These are phyloP conservation scores for Geoglossum cookeanum DNA, from an alignment of 2,329 filamentous ascomycete species.

Conservation along the genomic window DNA sequence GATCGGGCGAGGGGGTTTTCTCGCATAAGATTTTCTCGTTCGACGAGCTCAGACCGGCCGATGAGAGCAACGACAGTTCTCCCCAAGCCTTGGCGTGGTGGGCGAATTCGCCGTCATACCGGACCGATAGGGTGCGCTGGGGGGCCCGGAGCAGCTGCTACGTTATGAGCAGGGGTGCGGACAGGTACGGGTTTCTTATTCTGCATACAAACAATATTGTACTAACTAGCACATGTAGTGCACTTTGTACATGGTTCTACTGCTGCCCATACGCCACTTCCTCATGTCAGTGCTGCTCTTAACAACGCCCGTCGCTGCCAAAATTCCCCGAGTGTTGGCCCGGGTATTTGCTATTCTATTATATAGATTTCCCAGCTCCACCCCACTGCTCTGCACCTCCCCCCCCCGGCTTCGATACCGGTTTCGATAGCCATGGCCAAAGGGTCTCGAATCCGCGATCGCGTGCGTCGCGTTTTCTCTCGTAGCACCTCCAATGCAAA, in stretches of 20 bases:
- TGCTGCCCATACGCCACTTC: not conserved
- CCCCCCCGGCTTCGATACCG: not conserved
- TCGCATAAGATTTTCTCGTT: not conserved
- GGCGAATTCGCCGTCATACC: too few species aligned
- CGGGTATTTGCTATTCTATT: not conserved
- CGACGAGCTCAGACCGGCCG: not conserved
- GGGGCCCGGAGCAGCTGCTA: too few species aligned
- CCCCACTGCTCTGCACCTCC: not conserved
- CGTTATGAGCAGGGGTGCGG: too few species aligned
- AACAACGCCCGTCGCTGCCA: not conserved
- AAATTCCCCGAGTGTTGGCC: not conserved
- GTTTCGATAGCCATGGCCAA: not conserved
- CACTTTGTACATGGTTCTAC: not conserved
- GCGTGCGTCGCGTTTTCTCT: conserved; percentile 2
- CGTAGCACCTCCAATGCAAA: not conserved
- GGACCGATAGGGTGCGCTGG: too few species aligned
- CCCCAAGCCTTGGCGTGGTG: too few species aligned
- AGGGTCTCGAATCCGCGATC: conserved; percentile 1
- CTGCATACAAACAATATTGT: too few species aligned
- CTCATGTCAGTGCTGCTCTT: not conserved
- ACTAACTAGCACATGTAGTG: not conserved
- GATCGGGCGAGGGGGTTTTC: too few species aligned
- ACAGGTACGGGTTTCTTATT: too few species aligned
- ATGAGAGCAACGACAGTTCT: too few species aligned
- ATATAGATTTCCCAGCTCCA: not conserved